Evolutionary conservation across 768 basidiomycete genomes (phyloP).

Genomic region (Naganishia onofrii): DNA sequence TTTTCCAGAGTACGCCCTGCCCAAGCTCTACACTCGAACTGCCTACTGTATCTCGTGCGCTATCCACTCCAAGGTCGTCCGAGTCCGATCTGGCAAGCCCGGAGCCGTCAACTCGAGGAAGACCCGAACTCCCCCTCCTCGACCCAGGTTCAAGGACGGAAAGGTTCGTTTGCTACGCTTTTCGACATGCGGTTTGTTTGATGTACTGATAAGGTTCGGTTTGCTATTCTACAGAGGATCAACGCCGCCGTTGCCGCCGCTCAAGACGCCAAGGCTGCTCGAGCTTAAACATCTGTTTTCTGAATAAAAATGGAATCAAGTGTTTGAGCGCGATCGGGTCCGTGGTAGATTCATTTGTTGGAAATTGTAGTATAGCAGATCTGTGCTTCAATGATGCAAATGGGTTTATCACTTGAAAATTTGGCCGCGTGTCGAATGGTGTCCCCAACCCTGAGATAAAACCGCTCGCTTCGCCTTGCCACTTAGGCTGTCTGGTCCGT

Average conservation of each 20-base stretch:
- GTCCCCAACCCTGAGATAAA: too few species aligned
- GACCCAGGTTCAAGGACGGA: constrained; percentile 78
- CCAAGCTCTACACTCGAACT: constrained; percentile 98
- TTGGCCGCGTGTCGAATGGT: background rate
- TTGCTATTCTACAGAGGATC: constrained; percentile 64
- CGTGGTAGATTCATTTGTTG: constrained; percentile 15
- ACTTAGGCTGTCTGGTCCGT: too few species aligned
- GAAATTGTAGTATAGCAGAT: constrained; percentile 15
- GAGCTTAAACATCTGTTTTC: constrained; percentile 18
- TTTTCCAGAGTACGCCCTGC: constrained; percentile 82
- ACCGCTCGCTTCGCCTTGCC: too few species aligned
- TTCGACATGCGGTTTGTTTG: too few species aligned
- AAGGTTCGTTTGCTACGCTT: constrained; percentile 44
- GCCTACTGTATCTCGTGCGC: constrained; percentile 98
- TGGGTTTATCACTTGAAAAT: background rate
- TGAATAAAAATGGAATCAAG: constrained; percentile 18
- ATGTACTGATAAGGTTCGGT: constrained; percentile 1
- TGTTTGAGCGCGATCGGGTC: constrained; percentile 7
- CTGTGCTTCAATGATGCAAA: background rate
- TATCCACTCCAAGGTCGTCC: constrained; percentile 98
- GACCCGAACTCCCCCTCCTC: constrained; percentile 95
- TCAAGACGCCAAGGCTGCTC: constrained; percentile 58
- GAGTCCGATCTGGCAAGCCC: constrained; percentile 92
- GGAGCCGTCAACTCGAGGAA: constrained; percentile 60
- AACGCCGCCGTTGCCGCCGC: constrained; percentile 93